Evolutionary conservation across 2,329 filamentous ascomycete genomes (phyloP), one percentile per base, ranked within the genome.

Genomic region (Nothophoma quercina): DNA sequence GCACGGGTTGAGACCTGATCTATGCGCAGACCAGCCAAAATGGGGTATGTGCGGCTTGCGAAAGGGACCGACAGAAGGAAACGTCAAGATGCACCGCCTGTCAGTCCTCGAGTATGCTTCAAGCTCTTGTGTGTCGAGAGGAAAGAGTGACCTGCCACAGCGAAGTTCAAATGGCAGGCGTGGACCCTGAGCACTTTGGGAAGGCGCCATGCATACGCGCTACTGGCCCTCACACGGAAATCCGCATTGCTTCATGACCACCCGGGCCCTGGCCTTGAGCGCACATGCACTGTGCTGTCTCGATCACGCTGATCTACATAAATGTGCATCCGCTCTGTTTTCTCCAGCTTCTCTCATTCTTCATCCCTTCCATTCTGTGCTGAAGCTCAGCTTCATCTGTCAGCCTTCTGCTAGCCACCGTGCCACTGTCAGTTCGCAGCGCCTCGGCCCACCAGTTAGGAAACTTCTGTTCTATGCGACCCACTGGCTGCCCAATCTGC

Each of bases 401-500:
- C 54, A 59, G 58, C 56, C 50, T 38, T 47, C 51, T 42, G 41
- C 25, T 39, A 57, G 47, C 56, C 52, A 59, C 58, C 39, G 39
- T 44, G 53, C 46, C 53, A 53, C 46, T 49, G 55, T 55, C 58
- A 57, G 51, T 48, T 38, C 39, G 50, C 43, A 48, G 38, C 50
- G 51, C 55, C 53, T 61, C 48, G 48, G 48, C 51, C 34, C 51
- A 54, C 42, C 34, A 25, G 40, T 39, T 36, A 39, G 33, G 38
- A 36, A 39, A 23, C 50, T 15, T 48, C 43, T 43, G 38, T 40
- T 33, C 43, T 33, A 54, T 26, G 36, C 40, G 60, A 47, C 51
- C 62, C 62, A 58, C 58, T 50, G 36, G 48, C 58, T 43, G 46
- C 54, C 57, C 55, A 44, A 60, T 47, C 36, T 64, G 51, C 55